Percentiles rank a stretch among this genome's conserved stretches.
Evolutionary conservation across 208 protist genomes (phyloP).

Genomic region (Crithidia mellificae): DNA sequence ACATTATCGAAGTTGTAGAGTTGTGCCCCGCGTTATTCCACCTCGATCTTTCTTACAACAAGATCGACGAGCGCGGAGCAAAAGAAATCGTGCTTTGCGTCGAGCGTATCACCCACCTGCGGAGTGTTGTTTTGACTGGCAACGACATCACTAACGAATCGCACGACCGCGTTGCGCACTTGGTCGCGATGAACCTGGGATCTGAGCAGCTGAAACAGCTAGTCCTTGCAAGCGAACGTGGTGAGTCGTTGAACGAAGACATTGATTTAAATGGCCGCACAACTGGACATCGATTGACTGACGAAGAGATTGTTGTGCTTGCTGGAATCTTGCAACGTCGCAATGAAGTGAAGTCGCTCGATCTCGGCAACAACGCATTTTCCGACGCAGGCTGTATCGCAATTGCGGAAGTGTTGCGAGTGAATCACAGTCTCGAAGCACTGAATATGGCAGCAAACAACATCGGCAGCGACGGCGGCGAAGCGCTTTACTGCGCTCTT

Average conservation of each 20-base stretch:
- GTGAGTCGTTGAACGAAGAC: conserved; percentile 38
- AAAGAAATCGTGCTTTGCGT: conserved; percentile 47
- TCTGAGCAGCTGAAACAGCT: conserved; percentile 71
- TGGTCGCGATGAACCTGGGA: conserved; percentile 72
- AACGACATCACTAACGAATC: conserved; percentile 59
- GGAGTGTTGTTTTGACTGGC: conserved; percentile 41
- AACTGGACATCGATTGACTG: conserved; percentile 54
- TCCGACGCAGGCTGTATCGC: conserved; percentile 69
- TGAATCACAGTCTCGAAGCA: conserved; percentile 70
- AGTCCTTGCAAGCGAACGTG: conserved; percentile 43
- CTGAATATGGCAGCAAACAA: conserved; percentile 77
- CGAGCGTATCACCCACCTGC: conserved; percentile 46
- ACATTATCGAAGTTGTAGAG: conserved; percentile 64
- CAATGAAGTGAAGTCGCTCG: conserved; percentile 52
- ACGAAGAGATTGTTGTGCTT: conserved; percentile 69
- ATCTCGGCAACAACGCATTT: conserved; percentile 80
- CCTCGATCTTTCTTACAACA: conserved; percentile 78
- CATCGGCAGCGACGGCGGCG: conserved; percentile 67
- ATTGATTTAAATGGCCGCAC: conserved; percentile 69
- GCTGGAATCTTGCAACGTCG: conserved; percentile 50
- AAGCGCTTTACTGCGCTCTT: conserved; percentile 73
- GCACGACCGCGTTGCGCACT: conserved; percentile 51
- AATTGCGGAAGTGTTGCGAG: conserved; percentile 77
- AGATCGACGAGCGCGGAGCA: conserved; percentile 65
- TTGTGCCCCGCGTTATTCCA: conserved; percentile 42